Percentiles rank a stretch among this genome's conserved stretches.
phyloP scores from a whole-genome alignment of 2,329 filamentous ascomycete genomes.

The Graphilbum ipis-grandicollis region DNA sequence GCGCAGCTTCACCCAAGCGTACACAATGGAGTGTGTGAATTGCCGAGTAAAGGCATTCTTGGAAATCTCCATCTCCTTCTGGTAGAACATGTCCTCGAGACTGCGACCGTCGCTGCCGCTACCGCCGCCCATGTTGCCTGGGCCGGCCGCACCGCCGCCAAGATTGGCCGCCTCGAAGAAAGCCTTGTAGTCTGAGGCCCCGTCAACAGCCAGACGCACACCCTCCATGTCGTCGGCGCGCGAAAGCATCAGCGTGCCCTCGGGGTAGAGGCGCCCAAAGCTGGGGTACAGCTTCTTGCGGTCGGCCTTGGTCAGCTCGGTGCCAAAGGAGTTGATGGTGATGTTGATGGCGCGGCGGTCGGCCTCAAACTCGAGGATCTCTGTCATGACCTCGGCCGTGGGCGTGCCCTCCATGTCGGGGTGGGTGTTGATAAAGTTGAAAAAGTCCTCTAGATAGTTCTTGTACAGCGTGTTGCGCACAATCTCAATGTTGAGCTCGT shows the following conservation, averaged over 20 bases:
- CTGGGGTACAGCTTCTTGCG: conserved; percentile 90
- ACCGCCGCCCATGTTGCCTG: conserved; percentile 74
- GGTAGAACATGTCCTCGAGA: conserved; percentile 94
- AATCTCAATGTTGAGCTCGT: conserved; percentile 98
- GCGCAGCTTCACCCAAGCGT: conserved; percentile 92
- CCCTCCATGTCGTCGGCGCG: conserved; percentile 90
- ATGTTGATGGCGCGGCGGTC: conserved; percentile 97
- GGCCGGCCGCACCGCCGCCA: conserved; percentile 49
- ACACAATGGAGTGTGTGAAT: conserved; percentile 88
- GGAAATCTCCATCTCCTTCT: conserved; percentile 98
- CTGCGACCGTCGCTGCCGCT: conserved; percentile 70
- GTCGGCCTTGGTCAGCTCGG: conserved; percentile 83
- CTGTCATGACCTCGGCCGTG: conserved; percentile 86
- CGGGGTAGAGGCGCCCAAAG: conserved; percentile 82
- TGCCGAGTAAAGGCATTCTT: conserved; percentile 91
- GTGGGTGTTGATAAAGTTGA: conserved; percentile 83
- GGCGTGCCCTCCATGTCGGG: conserved; percentile 75
- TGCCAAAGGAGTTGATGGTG: conserved; percentile 95
- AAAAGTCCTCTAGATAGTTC: conserved; percentile 97
- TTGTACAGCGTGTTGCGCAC: conserved; percentile 97
- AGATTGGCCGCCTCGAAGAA: conserved; percentile 89
- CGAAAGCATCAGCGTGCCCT: conserved; percentile 87
- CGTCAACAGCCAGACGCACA: conserved; percentile 83
- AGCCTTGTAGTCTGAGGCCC: conserved; percentile 79
- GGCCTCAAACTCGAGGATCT: conserved; percentile 92